These are phyloP conservation scores for Melaleuca alternifolia DNA, from an alignment of 345 rosid genomes.

Conservation along the genomic window DNA sequence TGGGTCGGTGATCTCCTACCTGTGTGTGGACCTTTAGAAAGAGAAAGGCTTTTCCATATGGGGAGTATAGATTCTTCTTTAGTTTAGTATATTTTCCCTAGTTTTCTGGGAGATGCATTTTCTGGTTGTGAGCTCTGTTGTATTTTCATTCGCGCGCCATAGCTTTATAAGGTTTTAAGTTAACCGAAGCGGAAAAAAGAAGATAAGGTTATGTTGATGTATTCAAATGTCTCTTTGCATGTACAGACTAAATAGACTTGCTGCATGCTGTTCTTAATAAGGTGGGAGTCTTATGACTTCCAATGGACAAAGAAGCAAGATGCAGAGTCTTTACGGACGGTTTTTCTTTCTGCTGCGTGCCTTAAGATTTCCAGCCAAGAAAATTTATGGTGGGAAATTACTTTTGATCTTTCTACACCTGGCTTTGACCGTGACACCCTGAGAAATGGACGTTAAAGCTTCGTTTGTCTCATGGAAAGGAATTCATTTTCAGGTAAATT, in stretches of 20 bases:
- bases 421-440: neutral
- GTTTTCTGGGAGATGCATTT: neutral
- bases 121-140: neutral
- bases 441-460: neutral
- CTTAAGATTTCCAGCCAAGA: neutral
- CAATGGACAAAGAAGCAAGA: neutral
- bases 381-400: neutral
- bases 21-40: conserved; percentile 54
- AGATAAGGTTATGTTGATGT: neutral
- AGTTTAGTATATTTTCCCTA: neutral
- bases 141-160: neutral
- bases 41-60: neutral
- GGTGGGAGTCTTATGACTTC: neutral
- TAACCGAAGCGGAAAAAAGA: neutral
- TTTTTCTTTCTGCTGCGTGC: neutral
- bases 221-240: neutral
- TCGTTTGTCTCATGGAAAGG: neutral
- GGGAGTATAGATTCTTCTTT: neutral
- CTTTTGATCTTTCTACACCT: neutral
- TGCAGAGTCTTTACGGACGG: neutral
- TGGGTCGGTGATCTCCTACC: conserved; percentile 62
- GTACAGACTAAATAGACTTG: neutral
- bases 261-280: neutral
- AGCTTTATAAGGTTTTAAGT: neutral
- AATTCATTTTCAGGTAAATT: neutral